phyloP scores from a whole-genome alignment of 1,139 yeast genomes.

The Nakaseomyces bracarensis region DNA sequence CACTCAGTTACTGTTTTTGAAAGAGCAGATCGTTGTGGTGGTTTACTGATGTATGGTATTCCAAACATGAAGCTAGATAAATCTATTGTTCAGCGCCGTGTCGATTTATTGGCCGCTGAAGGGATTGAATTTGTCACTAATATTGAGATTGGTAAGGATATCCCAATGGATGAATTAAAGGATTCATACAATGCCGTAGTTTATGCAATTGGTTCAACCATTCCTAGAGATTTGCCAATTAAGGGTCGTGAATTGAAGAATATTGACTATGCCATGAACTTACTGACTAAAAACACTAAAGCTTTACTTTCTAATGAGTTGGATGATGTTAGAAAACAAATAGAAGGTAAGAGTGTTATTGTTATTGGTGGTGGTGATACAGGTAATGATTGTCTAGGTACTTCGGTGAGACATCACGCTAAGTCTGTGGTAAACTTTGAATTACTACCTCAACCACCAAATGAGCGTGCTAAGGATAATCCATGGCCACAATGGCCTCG shows the following conservation, averaged over 20 bases:
- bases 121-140: slow-evolving; percentile 74
- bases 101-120: slow-evolving; percentile 83
- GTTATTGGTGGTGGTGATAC: slow-evolving; percentile 99
- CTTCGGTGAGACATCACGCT: slow-evolving; percentile 96
- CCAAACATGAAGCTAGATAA: slow-evolving; percentile 98
- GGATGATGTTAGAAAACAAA: slow-evolving; percentile 61
- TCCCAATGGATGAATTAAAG: slow-evolving; percentile 61
- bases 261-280: slow-evolving; percentile 91
- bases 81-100: slow-evolving; percentile 84
- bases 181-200: slow-evolving; percentile 69
- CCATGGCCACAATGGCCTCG: slow-evolving; percentile 99
- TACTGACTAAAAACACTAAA: slow-evolving; percentile 81
- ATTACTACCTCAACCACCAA: slow-evolving; percentile 86
- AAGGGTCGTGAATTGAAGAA: slow-evolving; percentile 89
- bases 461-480: slow-evolving; percentile 80
- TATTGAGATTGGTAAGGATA: slow-evolving; percentile 77
- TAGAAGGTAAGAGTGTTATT: slow-evolving; percentile 82
- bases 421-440: slow-evolving; percentile 93
- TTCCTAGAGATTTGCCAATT: slow-evolving; percentile 88
- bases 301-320: slow-evolving; percentile 77
- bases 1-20: slow-evolving; percentile 87
- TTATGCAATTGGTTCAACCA: slow-evolving; percentile 92
- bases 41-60: slow-evolving; percentile 96
- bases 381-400: slow-evolving; percentile 98
- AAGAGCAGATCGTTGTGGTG: slow-evolving; percentile 93